phyloP scores from a whole-genome alignment of 768 basidiomycete genomes.

The Amanita pallidorosea region DNA sequence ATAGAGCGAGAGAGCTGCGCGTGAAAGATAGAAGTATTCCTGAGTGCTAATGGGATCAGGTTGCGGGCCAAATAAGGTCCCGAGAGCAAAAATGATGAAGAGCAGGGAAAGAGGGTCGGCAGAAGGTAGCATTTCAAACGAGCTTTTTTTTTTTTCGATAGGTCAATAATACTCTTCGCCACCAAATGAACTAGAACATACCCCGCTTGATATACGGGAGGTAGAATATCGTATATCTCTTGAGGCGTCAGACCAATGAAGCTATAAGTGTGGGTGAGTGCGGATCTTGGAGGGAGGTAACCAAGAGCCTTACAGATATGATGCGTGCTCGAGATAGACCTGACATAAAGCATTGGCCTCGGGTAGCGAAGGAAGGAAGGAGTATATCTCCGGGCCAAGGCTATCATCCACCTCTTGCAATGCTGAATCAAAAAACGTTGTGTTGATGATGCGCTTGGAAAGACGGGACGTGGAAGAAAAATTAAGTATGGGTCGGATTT shows the following conservation, averaged over 20 bases:
- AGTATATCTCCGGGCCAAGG: conserved; percentile 32
- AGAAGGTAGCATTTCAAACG: background rate
- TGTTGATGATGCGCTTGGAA: conserved; percentile 21
- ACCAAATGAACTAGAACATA: conserved; percentile 11
- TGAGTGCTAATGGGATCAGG: conserved; percentile 43
- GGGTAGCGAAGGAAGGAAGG: conserved; percentile 40
- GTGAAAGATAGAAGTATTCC: conserved; percentile 52
- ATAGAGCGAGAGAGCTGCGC: conserved; percentile 37
- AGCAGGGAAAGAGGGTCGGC: conserved; percentile 49
- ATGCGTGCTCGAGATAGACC: conserved; percentile 52
- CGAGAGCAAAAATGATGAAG: conserved; percentile 58
- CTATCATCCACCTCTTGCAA: conserved; percentile 20
- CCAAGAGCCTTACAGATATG: conserved; percentile 34
- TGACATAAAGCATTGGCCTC: conserved; percentile 55
- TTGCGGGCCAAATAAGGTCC: conserved; percentile 41
- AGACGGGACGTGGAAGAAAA: conserved; percentile 16
- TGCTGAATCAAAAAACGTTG: conserved; percentile 25
- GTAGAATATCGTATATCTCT: conserved; percentile 46
- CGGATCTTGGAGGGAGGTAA: background rate
- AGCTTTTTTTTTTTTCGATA: background rate
- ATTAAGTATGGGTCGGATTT: background rate
- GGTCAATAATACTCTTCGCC: background rate
- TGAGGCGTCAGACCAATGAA: conserved; percentile 41
- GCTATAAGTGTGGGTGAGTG: conserved; percentile 18
- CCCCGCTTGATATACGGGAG: conserved; percentile 43